Evolutionary conservation across 2,329 filamentous ascomycete genomes (phyloP).

Genomic region (Penicillium sp.): DNA sequence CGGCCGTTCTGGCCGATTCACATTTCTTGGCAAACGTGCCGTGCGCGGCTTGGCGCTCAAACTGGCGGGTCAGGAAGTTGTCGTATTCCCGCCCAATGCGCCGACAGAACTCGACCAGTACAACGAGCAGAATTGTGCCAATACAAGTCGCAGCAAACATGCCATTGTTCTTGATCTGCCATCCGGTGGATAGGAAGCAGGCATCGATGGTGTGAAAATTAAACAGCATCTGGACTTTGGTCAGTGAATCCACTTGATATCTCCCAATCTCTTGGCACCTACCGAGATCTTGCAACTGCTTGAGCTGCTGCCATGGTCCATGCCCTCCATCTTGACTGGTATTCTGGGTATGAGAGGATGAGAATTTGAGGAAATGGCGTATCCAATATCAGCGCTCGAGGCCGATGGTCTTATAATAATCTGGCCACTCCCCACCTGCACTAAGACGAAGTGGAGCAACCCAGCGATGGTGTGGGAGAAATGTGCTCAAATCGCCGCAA

Average conservation of each 20-base stretch:
- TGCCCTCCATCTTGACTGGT: slow-evolving; percentile 15
- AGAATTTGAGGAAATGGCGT: background rate
- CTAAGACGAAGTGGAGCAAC: slow-evolving; percentile 7
- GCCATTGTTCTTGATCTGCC: slow-evolving; percentile 20
- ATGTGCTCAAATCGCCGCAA: slow-evolving; percentile 22
- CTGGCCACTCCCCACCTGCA: background rate
- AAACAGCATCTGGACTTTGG: slow-evolving; percentile 26
- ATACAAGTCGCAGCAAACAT: slow-evolving; percentile 21
- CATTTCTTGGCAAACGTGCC: slow-evolving; percentile 9
- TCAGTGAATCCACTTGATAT: slow-evolving; percentile 1
- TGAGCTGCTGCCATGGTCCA: slow-evolving; percentile 19
- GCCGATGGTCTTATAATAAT: slow-evolving; percentile 5
- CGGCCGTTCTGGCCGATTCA: background rate
- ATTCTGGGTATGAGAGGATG: background rate
- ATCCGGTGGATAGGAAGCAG: slow-evolving; percentile 23
- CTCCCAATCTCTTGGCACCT: slow-evolving; percentile 13
- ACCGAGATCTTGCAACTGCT: slow-evolving; percentile 29
- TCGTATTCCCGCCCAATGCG: slow-evolving; percentile 18
- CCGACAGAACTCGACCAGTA: slow-evolving; percentile 16
- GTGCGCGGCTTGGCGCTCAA: slow-evolving; percentile 20
- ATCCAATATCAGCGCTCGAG: background rate
- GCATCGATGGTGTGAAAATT: slow-evolving; percentile 31
- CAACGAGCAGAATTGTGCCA: slow-evolving; percentile 15
- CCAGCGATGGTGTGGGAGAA: slow-evolving; percentile 6
- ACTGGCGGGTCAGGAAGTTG: slow-evolving; percentile 18